phyloP scores from a whole-genome alignment of 2,329 filamentous ascomycete genomes.

The Microcyclospora tardicrescens region DNA sequence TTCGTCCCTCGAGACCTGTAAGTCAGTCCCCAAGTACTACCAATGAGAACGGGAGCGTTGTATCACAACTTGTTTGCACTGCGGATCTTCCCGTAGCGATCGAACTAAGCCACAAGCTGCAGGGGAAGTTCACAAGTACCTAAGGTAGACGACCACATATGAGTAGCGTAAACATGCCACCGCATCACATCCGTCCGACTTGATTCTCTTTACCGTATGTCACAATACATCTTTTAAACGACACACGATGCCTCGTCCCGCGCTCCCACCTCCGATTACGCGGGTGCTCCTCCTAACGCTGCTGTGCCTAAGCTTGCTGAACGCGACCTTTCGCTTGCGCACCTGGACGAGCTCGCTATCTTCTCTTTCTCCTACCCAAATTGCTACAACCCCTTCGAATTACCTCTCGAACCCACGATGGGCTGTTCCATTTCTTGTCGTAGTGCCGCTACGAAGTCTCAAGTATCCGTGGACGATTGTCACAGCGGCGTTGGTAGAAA shows the following conservation, averaged over 20 bases:
- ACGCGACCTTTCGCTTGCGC: constrained; percentile 62
- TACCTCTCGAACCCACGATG: constrained; percentile 20
- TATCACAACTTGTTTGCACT: too few species aligned
- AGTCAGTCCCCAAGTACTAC: too few species aligned
- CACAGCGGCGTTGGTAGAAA: constrained; percentile 77
- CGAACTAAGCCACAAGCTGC: too few species aligned
- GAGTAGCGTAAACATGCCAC: too few species aligned
- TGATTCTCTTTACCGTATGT: too few species aligned
- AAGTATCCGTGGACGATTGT: constrained; percentile 89
- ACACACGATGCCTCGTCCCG: constrained; percentile 34
- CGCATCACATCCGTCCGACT: too few species aligned
- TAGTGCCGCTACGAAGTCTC: constrained; percentile 71
- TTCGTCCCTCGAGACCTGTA: too few species aligned
- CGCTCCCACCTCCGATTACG: constrained; percentile 88
- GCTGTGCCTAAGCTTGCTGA: constrained; percentile 66
- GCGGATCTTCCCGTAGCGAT: too few species aligned
- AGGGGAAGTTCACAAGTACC: too few species aligned
- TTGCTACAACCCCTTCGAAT: constrained; percentile 20
- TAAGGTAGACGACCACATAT: too few species aligned
- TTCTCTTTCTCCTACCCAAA: constrained; percentile 6
- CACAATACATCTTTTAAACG: too few species aligned
- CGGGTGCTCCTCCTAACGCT: constrained; percentile 65
- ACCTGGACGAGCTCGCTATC: constrained; percentile 40
- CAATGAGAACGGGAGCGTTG: too few species aligned
- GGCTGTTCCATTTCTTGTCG: constrained; percentile 63